Conservation (phyloP, 768 basidiomycete genomes). For the Megacollybia marginata region DNA sequence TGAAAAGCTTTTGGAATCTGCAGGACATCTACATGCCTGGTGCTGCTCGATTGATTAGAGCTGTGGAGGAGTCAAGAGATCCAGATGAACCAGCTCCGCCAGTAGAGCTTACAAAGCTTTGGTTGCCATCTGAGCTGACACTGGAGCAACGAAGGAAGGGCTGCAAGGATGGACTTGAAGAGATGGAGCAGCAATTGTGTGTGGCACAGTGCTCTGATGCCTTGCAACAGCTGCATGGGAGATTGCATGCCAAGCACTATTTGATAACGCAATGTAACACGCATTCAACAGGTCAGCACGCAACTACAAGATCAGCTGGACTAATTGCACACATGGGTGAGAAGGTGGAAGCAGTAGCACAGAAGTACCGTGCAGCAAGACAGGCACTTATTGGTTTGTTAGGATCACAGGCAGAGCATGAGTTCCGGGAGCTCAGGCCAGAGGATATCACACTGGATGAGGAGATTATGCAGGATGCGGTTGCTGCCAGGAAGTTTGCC, state of each 20-base stretch:
- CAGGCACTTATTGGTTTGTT: not conserved
- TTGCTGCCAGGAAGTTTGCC: slow-evolving; percentile 2
- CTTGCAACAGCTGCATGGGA: not conserved
- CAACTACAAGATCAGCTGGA: not conserved
- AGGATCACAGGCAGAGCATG: not conserved
- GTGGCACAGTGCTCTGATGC: slow-evolving; percentile 2
- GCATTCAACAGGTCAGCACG: slow-evolving; percentile 2
- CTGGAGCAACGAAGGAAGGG: not conserved
- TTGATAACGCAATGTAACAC: slow-evolving; percentile 4
- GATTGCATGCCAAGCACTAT: slow-evolving; percentile 5
- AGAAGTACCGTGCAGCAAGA: slow-evolving; percentile 1
- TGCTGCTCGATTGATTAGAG: not conserved
- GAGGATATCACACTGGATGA: slow-evolving; percentile 2
- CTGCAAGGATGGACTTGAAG: not conserved
- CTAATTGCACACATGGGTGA: slow-evolving; percentile 5
- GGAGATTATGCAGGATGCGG: slow-evolving; percentile 1
- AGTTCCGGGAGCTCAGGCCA: not conserved
- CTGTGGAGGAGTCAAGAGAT: slow-evolving; percentile 4
- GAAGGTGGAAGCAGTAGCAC: not conserved
- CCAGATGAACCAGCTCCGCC: not conserved
- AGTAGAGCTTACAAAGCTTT: slow-evolving; percentile 7
- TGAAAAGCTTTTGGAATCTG: not conserved
- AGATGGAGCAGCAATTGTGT: slow-evolving; percentile 5
- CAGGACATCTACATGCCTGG: slow-evolving; percentile 6
- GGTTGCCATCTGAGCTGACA: slow-evolving; percentile 1